Percentiles rank a stretch among this genome's conserved stretches.
Evolutionary conservation across 176 grass and related monocot species (phyloP).

Genomic region (Triticum dicoccoides): DNA sequence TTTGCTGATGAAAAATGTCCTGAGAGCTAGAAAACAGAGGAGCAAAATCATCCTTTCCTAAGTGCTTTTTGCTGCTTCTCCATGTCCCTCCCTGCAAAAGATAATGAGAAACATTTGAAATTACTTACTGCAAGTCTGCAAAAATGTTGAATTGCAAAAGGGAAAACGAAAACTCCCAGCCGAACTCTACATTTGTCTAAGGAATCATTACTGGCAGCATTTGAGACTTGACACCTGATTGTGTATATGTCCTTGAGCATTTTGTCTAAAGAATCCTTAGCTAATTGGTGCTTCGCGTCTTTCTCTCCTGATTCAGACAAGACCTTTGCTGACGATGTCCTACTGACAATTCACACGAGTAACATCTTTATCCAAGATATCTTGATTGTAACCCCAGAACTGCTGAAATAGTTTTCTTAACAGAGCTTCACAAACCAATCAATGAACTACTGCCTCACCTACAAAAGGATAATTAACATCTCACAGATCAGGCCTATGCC

Average conservation of each 20-base stretch:
- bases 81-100: constrained; percentile 25
- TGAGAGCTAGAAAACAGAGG: not conserved
- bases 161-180: not conserved
- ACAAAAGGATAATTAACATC: not conserved
- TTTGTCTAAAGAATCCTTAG: constrained; percentile 54
- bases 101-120: not conserved
- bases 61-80: constrained; percentile 1
- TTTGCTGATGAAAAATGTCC: not conserved
- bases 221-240: constrained; percentile 27
- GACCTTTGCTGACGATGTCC: not conserved
- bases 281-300: constrained; percentile 32
- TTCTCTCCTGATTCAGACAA: constrained; percentile 22
- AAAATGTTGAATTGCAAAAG: not conserved
- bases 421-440: not conserved
- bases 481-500: not conserved
- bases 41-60: not conserved
- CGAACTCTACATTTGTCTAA: not conserved
- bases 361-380: not conserved
- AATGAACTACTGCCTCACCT: not conserved
- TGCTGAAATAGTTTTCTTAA: not conserved
- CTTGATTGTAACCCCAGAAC: not conserved
- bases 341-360: constrained; percentile 6
- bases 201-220: constrained; percentile 10
- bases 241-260: constrained; percentile 50
- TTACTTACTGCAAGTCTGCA: not conserved